Base-by-base conservation (phyloP, 306 rosid genomes). In the Cucurbita maxima region DNA sequence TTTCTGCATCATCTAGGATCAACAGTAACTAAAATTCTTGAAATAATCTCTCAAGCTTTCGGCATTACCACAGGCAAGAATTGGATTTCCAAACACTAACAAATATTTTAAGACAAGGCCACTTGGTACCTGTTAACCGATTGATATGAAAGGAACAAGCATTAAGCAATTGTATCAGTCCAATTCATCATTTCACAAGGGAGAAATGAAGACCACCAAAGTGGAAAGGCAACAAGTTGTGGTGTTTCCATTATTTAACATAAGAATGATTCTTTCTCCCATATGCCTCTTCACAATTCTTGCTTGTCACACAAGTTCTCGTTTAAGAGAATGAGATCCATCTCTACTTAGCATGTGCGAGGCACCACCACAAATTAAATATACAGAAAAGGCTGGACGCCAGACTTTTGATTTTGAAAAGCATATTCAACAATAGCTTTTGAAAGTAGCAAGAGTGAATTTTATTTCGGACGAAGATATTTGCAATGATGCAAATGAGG, bases 291-390 rank as follows among this genome's bases (percentile, higher is more conserved):
- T 30, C 47, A 25, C 18, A 47, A 48, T 8, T 15, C 25, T 70
- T 34, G 59, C 59, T 70, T 70, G 47, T 15, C 16, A 16, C 44
- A 15, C 30, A 70, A 48, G 47, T 70, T 50, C 58, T 70, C 16
- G 45, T 8, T 36, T 25, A 50, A 50, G 57, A 70, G 22, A 51
- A 20, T 13, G 43, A 50, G 74, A 70, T 50, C 74, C 22, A 70
- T 22, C 14, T 14, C 54, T 50, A 34, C 7, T 48, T 14, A 70
- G 25, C 74, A 70, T 70, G 74, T 50, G 58, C 16, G 74, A 30
- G 74, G 48, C 58, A 70, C 74, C 58, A 50, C 25, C 22, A 69
- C 14, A 5, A 70, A 70, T 70, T 70, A 70, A 50, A 70, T 25
- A 69, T 47, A 34, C 74, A 50, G 47, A 70, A 50, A 51, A 48